Conservation (phyloP, 805 yeast species). For the Saccharomyces mikatae region DNA sequence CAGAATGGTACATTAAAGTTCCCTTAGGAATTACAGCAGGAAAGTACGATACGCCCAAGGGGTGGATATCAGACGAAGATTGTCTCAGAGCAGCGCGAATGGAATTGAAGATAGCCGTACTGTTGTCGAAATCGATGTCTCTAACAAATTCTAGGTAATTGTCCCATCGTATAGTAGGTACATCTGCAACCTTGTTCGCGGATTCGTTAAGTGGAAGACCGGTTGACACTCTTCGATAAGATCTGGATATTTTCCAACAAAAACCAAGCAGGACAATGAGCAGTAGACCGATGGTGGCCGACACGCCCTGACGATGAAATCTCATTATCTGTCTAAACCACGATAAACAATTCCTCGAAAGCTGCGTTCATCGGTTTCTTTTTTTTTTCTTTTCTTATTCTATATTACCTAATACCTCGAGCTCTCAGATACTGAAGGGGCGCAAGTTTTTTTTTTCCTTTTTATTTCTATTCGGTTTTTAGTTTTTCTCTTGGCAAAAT, state of each 20-base stretch:
- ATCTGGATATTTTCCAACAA: neutral
- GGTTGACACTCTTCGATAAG: neutral
- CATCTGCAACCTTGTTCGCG: neutral
- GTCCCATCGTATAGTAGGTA: conserved; percentile 5
- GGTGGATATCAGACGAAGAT: conserved; percentile 43
- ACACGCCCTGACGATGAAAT: neutral
- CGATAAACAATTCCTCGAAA: neutral
- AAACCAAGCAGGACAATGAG: neutral
- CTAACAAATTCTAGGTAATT: conserved; percentile 20
- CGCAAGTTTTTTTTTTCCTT: no score
- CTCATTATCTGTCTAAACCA: neutral
- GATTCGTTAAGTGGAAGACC: neutral
- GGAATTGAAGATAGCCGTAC: conserved; percentile 49
- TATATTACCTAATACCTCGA: neutral
- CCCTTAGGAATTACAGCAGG: conserved; percentile 57
- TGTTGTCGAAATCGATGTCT: conserved; percentile 39
- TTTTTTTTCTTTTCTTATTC: neutral
- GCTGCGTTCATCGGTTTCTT: neutral
- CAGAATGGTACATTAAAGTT: conserved; percentile 50
- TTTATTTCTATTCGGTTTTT: neutral
- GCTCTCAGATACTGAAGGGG: neutral
- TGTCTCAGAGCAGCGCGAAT: conserved; percentile 46
- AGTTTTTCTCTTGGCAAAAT: neutral
- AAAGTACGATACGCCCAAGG: conserved; percentile 49
- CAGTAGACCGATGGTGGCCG: neutral